Evolutionary conservation across 306 rosid genomes (phyloP), one percentile per base, ranked within the genome.

Genomic region (Prunus salicina): DNA sequence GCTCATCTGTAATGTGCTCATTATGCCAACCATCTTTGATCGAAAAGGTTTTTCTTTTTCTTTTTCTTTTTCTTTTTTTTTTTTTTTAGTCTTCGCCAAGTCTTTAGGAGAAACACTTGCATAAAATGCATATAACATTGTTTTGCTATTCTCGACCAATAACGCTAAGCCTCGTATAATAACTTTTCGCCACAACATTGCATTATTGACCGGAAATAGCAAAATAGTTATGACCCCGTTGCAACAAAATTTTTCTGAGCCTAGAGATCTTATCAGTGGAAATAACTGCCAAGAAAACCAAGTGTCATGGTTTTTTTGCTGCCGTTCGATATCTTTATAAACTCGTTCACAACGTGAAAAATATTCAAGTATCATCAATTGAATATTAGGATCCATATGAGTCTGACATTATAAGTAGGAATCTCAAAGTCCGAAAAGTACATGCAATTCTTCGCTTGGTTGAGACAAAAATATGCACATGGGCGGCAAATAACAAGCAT

Each of bases 91-190:
- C 43, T 6, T 6, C 43, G 0, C 9, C 2, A 7, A 1, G 43
- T 38, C 9, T 38, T 38, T 6, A 6, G 2, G 9, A 38, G 43
- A 38, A 38, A 38, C 43, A 38, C 43, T 7, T 38, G 9, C 0
- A 38, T 38, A 0, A 38, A 38, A 38, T 7, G 0, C 0, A 7
- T 2, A 38, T 7, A 38, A 7, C 0, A 38, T 38, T 38, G 0
- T 1, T 38, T 38, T 38, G 43, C 1, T 6, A 6, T 34, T 1
- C 9, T 32, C 8, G 0, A 6, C 0, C 43, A 34, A 34, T 34
- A 34, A 6, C 8, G 0, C 7, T 34, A 34, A 1, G 2, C 6
- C 8, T 6, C 2, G 0, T 1, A 1, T 34, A 2, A 34, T 6
- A 34, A 34, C 2, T 34, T 34, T 34, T 34, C 0, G 0, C 1